Percentiles rank a stretch among this genome's conserved stretches.
phyloP scores from a whole-genome alignment of 2,329 filamentous ascomycete species.

The Leptographium radiaticola region DNA sequence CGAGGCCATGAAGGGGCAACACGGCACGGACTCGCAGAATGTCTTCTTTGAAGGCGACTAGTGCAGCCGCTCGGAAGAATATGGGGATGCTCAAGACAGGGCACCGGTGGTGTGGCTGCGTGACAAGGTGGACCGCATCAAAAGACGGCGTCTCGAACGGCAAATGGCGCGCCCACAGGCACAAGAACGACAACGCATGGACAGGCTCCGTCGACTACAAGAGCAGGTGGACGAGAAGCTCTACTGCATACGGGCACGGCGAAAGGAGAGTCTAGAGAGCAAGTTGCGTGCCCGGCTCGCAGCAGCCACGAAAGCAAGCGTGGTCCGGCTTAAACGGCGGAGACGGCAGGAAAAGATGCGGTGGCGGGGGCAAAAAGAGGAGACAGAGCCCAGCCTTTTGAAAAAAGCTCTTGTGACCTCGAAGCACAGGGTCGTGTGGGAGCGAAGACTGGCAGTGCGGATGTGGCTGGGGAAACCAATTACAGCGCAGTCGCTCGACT shows the following conservation, averaged over 20 bases:
- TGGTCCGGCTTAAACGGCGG: neutral
- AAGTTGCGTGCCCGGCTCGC: neutral
- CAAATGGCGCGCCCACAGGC: no score
- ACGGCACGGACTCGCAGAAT: constrained; percentile 25
- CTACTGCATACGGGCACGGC: neutral
- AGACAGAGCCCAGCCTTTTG: neutral
- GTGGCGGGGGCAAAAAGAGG: no score
- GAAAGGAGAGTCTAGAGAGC: neutral
- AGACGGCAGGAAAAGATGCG: neutral
- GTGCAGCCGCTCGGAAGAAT: neutral
- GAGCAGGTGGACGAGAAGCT: neutral
- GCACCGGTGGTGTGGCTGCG: neutral
- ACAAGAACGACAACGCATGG: neutral
- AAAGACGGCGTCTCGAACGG: neutral
- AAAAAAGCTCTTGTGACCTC: neutral
- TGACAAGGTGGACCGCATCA: no score
- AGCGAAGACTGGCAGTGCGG: no score
- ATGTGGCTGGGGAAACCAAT: no score
- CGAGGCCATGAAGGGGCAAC: constrained; percentile 37
- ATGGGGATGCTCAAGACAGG: neutral
- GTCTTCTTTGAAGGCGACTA: constrained; percentile 14
- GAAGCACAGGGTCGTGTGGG: neutral
- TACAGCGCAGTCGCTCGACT: no score
- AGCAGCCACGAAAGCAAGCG: neutral
- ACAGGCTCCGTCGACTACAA: neutral